Evolutionary conservation across 2,329 filamentous ascomycete species (phyloP).

Genomic region (Byssoonygena ceratinophila): DNA sequence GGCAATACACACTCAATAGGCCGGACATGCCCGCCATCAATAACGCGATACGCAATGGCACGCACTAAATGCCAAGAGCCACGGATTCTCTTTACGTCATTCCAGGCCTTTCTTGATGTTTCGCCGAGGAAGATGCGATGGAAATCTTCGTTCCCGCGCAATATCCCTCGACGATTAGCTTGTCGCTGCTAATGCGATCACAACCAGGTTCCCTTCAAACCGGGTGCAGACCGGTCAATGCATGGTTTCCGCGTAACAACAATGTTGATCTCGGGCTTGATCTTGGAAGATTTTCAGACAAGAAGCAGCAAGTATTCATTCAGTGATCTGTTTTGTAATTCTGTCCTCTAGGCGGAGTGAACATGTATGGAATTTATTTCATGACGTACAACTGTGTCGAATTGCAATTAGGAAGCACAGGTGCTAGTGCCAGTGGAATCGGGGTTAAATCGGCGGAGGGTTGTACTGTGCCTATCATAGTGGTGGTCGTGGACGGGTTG

Average conservation of each 20-base stretch:
- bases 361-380: neutral
- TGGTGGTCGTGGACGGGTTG: no score
- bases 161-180: neutral
- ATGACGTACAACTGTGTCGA: constrained; percentile 1
- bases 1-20: neutral
- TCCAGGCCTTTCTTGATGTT: neutral
- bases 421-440: no score
- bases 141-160: neutral
- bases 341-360: neutral
- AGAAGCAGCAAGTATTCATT: no score
- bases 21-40: neutral
- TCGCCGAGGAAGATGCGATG: constrained; percentile 3
- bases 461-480: neutral
- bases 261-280: neutral
- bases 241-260: neutral
- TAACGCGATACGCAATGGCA: neutral
- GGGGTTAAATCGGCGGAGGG: constrained; percentile 3
- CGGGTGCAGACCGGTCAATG: neutral
- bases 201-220: constrained; percentile 4
- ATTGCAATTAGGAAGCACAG: no score
- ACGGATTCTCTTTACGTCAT: neutral
- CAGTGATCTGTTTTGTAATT: no score
- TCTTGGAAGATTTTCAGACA: constrained; percentile 3
- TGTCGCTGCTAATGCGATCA: neutral
- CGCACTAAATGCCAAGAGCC: neutral